Evolutionary conservation across 2,329 filamentous ascomycete genomes (phyloP).

Genomic region (Dactylellina haptotyla): DNA sequence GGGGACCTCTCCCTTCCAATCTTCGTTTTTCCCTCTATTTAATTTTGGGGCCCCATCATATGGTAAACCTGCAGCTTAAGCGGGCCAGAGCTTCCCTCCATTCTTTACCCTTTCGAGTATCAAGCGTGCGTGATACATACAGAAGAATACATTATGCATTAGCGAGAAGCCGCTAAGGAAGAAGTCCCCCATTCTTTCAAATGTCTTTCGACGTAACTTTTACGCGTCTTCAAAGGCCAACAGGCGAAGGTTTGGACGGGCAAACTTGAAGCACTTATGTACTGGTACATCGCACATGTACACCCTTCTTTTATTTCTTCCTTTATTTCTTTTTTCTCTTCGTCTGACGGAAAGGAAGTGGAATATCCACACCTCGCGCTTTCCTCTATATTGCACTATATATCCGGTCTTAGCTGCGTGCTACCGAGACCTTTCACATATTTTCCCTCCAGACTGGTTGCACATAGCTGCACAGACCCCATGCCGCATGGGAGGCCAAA

Average conservation of each 20-base stretch:
- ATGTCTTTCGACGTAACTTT: too few relatives aligned
- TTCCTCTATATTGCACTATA: too few relatives aligned
- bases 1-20: not conserved
- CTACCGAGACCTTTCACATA: too few relatives aligned
- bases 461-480: not conserved
- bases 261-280: too few relatives aligned
- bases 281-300: too few relatives aligned
- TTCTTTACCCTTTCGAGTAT: conserved; percentile 54
- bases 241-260: too few relatives aligned
- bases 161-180: conserved; percentile 31
- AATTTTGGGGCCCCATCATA: conserved; percentile 8
- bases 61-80: conserved; percentile 39
- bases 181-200: not conserved
- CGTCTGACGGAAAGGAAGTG: too few relatives aligned
- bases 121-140: conserved; percentile 53
- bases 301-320: too few relatives aligned
- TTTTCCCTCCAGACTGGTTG: not conserved
- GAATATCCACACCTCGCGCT: too few relatives aligned
- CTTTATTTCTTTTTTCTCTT: too few relatives aligned
- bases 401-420: too few relatives aligned
- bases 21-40: not conserved
- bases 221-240: too few relatives aligned
- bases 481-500: not conserved
- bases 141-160: conserved; percentile 39
- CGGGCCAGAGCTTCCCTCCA: conserved; percentile 50